Percentiles rank a stretch among this genome's conserved stretches.
phyloP scores from a whole-genome alignment of 306 rosid genomes.

The Cotoneaster glaucophyllus region DNA sequence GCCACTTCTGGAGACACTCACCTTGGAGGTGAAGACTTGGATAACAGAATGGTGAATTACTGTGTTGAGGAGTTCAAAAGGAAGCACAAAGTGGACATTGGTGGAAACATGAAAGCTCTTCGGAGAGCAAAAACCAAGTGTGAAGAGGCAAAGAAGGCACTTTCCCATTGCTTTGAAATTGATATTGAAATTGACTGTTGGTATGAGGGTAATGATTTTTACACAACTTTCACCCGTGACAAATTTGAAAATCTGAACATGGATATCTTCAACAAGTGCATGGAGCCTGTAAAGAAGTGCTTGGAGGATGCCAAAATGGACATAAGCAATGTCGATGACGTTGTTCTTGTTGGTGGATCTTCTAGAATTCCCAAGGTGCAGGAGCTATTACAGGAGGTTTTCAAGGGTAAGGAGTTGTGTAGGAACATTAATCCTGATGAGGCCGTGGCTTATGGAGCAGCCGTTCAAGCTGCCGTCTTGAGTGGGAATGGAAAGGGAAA shows the following conservation, averaged over 20 bases:
- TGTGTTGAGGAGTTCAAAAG: not conserved
- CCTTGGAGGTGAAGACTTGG: conserved; percentile 7
- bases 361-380: conserved; percentile 8
- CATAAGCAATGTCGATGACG: not conserved
- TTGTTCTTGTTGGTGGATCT: conserved; percentile 8
- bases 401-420: conserved; percentile 1
- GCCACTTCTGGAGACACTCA: conserved; percentile 9
- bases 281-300: not conserved
- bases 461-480: not conserved
- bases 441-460: not conserved
- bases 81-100: not conserved
- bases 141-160: conserved; percentile 3
- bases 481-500: not conserved
- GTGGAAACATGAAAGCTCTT: not conserved
- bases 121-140: not conserved
- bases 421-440: not conserved
- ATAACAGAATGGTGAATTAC: not conserved
- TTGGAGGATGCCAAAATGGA: conserved; percentile 5
- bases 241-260: conserved; percentile 3
- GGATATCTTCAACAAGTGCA: not conserved
- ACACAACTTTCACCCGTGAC: not conserved
- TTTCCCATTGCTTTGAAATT: not conserved
- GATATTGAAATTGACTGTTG: conserved; percentile 4
- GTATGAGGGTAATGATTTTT: not conserved
- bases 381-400: not conserved